Evolutionary conservation across 2,329 filamentous ascomycete species (phyloP), one percentile per base, ranked within the genome.

Genomic region (Xylogone sp.): DNA sequence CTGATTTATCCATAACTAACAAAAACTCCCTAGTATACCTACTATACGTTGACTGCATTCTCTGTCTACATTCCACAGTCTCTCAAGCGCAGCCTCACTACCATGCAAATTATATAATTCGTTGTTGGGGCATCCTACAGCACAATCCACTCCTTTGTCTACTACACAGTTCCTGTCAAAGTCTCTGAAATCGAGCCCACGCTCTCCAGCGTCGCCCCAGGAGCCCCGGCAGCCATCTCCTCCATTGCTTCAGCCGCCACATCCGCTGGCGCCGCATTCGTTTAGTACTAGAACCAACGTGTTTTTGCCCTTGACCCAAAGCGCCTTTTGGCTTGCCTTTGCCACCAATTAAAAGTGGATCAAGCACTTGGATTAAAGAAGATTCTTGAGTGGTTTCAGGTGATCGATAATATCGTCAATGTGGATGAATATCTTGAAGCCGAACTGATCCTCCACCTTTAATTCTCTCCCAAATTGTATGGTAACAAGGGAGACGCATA

Each of bases 1-100:
- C n/a, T n/a, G 20, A 24, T 46, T 53, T 19, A 29, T 45, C 53
- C 43, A 43, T 20, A 34, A 56, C 48, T 45, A 59, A 68, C 74
- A 60, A 74, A 57, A 2, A 46, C 10, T 42, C 45, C 21, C 2
- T 58, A 97, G 92, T 99, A 99, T 76, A 93, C 90, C 29, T 99
- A 97, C 79, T 99, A 96, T 74, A 85, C 86, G 12, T 65, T 86
- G 47, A 82, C 84, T 4, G 83, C 85, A 2, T 73, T 89, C 51
- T 71, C 75, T 50, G 70, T 86, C 59, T 74, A 71, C 31, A 79
- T 88, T 21, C 84, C 85, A 9, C 75, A 76, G 49, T 60, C 69
- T 21, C 71, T 89, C 65, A 89, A 90, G 74, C 82, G 81, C 47
- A 81, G 78, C 56, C 75, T 90, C 56, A 89, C 86, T 39, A 83